Evolutionary conservation across 768 basidiomycete genomes (phyloP).

Genomic region (Lactarius evosmus): DNA sequence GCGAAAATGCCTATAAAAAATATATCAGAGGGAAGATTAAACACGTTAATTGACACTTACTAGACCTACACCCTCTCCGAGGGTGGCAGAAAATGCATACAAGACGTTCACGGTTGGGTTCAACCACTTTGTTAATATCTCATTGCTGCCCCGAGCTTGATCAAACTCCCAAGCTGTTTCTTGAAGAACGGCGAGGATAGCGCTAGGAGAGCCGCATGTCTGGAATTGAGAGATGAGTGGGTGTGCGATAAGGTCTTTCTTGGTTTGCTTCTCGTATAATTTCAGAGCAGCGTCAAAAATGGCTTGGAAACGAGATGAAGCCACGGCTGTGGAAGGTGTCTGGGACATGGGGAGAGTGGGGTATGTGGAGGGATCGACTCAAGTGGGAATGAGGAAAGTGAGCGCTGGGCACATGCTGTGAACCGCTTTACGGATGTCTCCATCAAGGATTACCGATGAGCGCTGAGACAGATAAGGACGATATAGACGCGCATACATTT

Average conservation of each 20-base stretch:
- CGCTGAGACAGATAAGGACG: no score
- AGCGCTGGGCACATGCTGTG: no score
- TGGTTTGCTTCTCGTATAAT: not conserved
- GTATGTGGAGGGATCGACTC: no score
- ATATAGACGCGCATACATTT: no score
- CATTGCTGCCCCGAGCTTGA: not conserved
- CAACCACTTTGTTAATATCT: not conserved
- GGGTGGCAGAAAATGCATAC: not conserved
- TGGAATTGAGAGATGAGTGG: not conserved
- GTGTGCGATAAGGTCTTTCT: not conserved
- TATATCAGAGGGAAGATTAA: not conserved
- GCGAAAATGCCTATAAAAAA: not conserved
- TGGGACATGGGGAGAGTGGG: no score
- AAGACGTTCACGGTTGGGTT: not conserved
- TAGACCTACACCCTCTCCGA: not conserved
- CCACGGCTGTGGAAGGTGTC: no score
- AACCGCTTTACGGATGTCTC: no score
- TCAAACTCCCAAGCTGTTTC: not conserved
- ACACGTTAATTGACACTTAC: not conserved
- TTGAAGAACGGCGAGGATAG: not conserved
- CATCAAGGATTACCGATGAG: no score
- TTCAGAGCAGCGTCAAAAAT: slow-evolving; percentile 4
- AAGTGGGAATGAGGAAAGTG: no score
- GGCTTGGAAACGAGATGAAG: not conserved
- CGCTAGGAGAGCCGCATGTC: not conserved